These are phyloP conservation scores for Gymnopilus dilepis DNA, from an alignment of 768 basidiomycete genomes.

Conservation along the genomic window DNA sequence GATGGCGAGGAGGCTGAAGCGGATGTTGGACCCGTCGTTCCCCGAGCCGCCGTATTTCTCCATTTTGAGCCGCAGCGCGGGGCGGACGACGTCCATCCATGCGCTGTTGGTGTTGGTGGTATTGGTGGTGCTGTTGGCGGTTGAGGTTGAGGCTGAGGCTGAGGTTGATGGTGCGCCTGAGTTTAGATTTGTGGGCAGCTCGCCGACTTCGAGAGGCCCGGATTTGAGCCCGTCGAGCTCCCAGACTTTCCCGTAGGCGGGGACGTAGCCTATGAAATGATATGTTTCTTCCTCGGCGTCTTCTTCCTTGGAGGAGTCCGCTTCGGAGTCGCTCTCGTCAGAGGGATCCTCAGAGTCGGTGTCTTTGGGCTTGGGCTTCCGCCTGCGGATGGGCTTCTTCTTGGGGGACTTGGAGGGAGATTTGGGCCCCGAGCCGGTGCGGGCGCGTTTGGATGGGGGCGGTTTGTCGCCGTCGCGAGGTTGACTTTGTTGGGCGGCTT, in stretches of 20 bases:
- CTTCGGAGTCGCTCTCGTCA: conserved; percentile 30
- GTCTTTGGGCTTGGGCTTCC: conserved; percentile 16
- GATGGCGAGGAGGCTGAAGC: conserved; percentile 66
- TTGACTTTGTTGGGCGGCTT: conserved; percentile 6
- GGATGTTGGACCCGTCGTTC: conserved; percentile 50
- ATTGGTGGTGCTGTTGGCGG: not conserved
- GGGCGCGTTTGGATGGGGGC: conserved; percentile 43
- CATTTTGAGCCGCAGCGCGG: conserved; percentile 67
- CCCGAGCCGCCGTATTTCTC: conserved; percentile 55
- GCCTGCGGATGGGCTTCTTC: conserved; percentile 13
- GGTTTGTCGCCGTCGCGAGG: conserved; percentile 28
- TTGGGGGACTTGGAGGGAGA: conserved; percentile 36
- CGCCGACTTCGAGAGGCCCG: conserved; percentile 68
- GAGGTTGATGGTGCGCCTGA: conserved; percentile 1
- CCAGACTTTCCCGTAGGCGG: conserved; percentile 69
- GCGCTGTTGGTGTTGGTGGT: conserved; percentile 16
- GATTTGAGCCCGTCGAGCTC: conserved; percentile 69
- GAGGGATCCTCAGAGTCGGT: conserved; percentile 35
- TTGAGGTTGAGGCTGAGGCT: not conserved
- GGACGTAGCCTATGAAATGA: conserved; percentile 72
- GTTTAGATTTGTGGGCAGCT: too few species aligned
- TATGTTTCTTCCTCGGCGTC: conserved; percentile 52
- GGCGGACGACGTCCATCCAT: conserved; percentile 69
- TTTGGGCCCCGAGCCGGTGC: conserved; percentile 22
- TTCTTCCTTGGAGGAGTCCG: too few species aligned